Base-by-base conservation (phyloP, 1,139 yeast species). In the Sugiyamaella castrensis region DNA sequence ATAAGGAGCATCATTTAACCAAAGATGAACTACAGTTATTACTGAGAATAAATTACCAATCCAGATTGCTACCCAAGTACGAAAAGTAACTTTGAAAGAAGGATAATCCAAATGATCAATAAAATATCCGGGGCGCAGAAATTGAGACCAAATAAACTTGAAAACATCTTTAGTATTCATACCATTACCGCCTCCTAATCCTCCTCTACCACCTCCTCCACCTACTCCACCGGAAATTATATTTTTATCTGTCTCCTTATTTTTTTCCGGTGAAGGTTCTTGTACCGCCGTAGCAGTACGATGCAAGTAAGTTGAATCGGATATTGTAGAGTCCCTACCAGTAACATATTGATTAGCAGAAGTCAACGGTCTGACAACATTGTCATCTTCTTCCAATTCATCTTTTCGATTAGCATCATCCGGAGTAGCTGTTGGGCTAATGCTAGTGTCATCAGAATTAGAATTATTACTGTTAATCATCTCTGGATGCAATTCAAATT, bases 61-160 rank as follows among this genome's bases (percentile, higher is more conserved):
- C 61, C 65, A 62, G 45, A 59, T 41, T 43, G 53, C 57, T 8
- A 60, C 26, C 66, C 67, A 65, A 0, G 65, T 57, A 4, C 69
- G 53, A 8, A 59, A 34, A 1, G 61, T 57, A 7, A 54, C 43
- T 37, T 58, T 58, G 33, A 62, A 43, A 16, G 66, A 61, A 6
- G 50, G 37, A n/a, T 30, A 43, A 40, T 65, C 65, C 11, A 63
- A 54, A 37, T 65, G 67, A 13, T 56, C 58, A 7, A 65, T 43
- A 11, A 65, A 41, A 24, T 53, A 56, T n/a, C 55, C 55, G 0
- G 69, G 69, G 34, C 63, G 53, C 13, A 35, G 24, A 19, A 19
- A 19, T 19, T 19, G 24, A 19, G 24, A 4, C 24, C 24, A 19
- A 4, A 19, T 5, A 19, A 19, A 19, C 3, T 5, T 3, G 24